A percentile compares a stretch with the other conserved stretches of the same genome.
phyloP scores from a whole-genome alignment of 768 basidiomycete genomes.

The Hygrophorus russula region DNA sequence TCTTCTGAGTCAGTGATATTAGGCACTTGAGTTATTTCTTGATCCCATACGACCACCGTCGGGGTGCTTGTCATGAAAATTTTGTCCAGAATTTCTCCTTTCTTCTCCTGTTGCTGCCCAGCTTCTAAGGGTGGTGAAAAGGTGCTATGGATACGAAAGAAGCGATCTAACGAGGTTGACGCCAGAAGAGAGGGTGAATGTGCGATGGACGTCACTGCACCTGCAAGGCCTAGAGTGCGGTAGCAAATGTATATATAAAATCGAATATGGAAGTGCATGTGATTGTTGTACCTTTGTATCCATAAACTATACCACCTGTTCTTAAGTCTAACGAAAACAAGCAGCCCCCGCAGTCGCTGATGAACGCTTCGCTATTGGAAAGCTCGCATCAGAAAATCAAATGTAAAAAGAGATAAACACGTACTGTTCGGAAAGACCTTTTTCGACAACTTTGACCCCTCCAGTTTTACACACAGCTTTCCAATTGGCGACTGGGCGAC shows the following conservation, averaged over 20 bases:
- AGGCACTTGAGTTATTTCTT: conserved; percentile 6
- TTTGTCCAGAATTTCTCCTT: conserved; percentile 54
- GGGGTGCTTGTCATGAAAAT: conserved; percentile 51
- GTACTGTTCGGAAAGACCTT: conserved; percentile 55
- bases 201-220: conserved; percentile 56
- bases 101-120: conserved; percentile 41
- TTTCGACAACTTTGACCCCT: conserved; percentile 48
- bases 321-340: conserved; percentile 60
- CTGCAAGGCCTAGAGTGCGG: conserved; percentile 45
- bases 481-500: conserved; percentile 62
- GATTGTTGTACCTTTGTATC: conserved; percentile 46
- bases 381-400: conserved; percentile 5
- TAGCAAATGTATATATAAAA: not conserved
- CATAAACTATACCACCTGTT: conserved; percentile 50
- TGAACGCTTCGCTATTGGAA: conserved; percentile 48
- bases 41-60: conserved; percentile 57
- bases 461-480: conserved; percentile 45
- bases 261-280: not conserved
- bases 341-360: conserved; percentile 54
- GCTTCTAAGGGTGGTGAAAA: conserved; percentile 36
- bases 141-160: conserved; percentile 56
- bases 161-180: conserved; percentile 60
- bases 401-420: conserved; percentile 12
- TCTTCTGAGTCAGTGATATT: conserved; percentile 29
- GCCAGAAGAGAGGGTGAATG: conserved; percentile 40